Evolutionary conservation across 2,329 filamentous ascomycete species (phyloP).

Genomic region (Fusarium proliferatum): DNA sequence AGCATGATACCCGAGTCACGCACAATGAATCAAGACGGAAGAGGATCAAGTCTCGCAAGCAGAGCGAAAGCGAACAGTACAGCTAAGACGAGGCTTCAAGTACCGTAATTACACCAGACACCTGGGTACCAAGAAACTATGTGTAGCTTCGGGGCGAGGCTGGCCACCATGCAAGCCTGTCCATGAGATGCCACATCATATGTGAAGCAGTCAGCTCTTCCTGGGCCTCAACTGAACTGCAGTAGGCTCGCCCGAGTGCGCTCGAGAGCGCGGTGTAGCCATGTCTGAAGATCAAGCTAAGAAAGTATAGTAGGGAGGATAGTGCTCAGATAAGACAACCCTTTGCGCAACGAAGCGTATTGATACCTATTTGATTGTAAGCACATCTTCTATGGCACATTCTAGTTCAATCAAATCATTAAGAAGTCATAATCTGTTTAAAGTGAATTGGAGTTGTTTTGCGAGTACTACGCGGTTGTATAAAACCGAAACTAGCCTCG

Average conservation of each 20-base stretch:
- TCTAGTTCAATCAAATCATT: neutral
- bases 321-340: neutral
- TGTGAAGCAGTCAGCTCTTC: neutral
- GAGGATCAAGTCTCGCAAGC: conserved; percentile 4
- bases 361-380: neutral
- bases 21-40: neutral
- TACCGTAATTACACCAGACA: neutral
- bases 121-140: neutral
- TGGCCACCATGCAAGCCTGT: neutral
- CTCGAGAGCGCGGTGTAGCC: neutral
- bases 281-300: neutral
- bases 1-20: conserved; percentile 28
- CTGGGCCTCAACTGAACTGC: neutral
- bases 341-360: neutral
- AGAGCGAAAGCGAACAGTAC: neutral
- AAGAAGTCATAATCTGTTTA: neutral
- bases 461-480: conserved; percentile 15
- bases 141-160: neutral
- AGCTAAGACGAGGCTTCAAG: neutral
- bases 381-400: neutral
- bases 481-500: conserved; percentile 4
- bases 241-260: neutral
- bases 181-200: neutral
- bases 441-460: conserved; percentile 44
- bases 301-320: neutral